Conservation (phyloP, 78 protist species). For the Dictyostelium discoideum region DNA sequence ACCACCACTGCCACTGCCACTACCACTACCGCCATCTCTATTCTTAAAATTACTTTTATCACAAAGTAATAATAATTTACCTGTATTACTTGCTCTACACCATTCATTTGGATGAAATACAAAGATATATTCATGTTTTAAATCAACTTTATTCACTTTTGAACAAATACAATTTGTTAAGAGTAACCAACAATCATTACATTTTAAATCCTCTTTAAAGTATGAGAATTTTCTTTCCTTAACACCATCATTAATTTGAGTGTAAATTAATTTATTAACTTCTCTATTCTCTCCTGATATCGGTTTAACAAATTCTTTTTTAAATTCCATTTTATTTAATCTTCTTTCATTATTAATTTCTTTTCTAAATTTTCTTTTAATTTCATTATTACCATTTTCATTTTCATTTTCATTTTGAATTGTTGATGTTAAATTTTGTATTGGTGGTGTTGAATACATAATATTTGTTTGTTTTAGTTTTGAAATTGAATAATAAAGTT, state of each 20-base stretch:
- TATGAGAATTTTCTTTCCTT: neutral
- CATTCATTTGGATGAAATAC: conserved; percentile 66
- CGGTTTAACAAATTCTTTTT: neutral
- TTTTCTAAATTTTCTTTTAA: neutral
- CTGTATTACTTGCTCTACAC: conserved; percentile 52
- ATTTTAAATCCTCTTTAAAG: neutral
- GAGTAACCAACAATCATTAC: conserved; percentile 50
- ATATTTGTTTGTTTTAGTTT: neutral
- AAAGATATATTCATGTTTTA: conserved; percentile 48
- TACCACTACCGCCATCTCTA: too few relatives aligned
- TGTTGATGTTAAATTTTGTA: neutral
- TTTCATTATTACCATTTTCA: neutral
- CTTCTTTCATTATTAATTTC: neutral
- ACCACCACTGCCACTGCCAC: too few relatives aligned
- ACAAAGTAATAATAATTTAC: conserved; percentile 14
- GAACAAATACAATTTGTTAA: conserved; percentile 27
- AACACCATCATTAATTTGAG: neutral
- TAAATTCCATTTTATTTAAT: neutral
- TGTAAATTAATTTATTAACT: neutral
- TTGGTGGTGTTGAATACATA: neutral
- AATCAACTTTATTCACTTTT: neutral
- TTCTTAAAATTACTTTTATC: neutral
- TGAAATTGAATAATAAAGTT: too few relatives aligned
- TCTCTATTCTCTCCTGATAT: neutral
- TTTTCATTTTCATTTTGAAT: neutral